These are phyloP conservation scores for Saccharomyces hybrid DNA, from an alignment of 1,139 yeast species.

Conservation along the genomic window DNA sequence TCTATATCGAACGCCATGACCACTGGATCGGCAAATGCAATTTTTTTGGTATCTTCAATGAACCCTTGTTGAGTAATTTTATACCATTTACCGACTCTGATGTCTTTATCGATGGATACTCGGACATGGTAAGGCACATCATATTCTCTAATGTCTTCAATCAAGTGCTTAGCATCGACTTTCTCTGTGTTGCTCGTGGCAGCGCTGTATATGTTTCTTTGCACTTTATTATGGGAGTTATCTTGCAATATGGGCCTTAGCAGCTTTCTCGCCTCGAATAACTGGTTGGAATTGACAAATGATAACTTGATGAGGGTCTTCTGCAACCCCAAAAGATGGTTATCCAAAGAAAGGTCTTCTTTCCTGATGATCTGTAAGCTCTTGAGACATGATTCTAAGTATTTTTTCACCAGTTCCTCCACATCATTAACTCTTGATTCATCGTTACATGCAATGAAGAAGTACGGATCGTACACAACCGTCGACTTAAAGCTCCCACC, in stretches of 20 bases:
- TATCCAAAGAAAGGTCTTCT: constrained; percentile 74
- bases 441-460: constrained; percentile 58
- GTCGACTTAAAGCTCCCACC: constrained; percentile 94
- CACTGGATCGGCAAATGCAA: constrained; percentile 96
- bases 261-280: constrained; percentile 63
- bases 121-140: constrained; percentile 97
- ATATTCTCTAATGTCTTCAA: constrained; percentile 81
- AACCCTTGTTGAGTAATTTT: constrained; percentile 61
- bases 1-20: constrained; percentile 96
- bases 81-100: constrained; percentile 96
- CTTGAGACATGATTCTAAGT: constrained; percentile 58
- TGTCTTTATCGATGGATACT: constrained; percentile 78
- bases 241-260: constrained; percentile 63
- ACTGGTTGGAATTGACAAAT: constrained; percentile 70
- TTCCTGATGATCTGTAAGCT: constrained; percentile 47
- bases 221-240: constrained; percentile 55
- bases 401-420: constrained; percentile 71
- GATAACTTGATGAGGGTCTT: constrained; percentile 56
- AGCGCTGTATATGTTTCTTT: constrained; percentile 55
- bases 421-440: constrained; percentile 57
- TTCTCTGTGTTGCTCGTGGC: constrained; percentile 12
- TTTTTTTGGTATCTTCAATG: constrained; percentile 52
- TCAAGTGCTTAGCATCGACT: constrained; percentile 51
- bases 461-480: constrained; percentile 78
- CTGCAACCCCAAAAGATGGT: constrained; percentile 75